Conservation (phyloP, 306 rosid genomes). For the Malus orientalis region DNA sequence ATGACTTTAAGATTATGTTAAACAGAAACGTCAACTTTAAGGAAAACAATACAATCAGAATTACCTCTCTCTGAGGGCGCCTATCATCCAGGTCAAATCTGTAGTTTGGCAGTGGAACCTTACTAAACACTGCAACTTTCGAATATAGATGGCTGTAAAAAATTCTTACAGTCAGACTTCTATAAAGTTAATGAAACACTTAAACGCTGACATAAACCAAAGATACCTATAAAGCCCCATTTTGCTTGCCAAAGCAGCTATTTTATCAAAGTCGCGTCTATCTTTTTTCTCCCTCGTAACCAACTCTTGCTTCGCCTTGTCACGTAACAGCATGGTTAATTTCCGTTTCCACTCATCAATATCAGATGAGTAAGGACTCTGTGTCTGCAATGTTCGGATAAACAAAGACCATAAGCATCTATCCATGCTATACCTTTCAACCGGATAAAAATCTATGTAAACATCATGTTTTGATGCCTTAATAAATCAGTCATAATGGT, state of each 20-base stretch:
- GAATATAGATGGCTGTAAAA: conserved; percentile 77
- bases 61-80: conserved; percentile 93
- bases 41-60: conserved; percentile 1
- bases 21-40: not conserved
- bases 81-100: conserved; percentile 89
- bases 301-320: conserved; percentile 64
- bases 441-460: not conserved
- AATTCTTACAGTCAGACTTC: conserved; percentile 18
- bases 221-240: conserved; percentile 79
- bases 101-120: conserved; percentile 87
- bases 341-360: conserved; percentile 56
- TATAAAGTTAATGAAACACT: not conserved
- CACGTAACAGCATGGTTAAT: conserved; percentile 44
- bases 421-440: not conserved
- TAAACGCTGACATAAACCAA: conserved; percentile 2
- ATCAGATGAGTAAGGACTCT: conserved; percentile 40
- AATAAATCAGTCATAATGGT: not conserved
- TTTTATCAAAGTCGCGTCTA: conserved; percentile 67
- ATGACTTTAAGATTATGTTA: not conserved
- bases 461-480: not conserved
- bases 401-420: not conserved
- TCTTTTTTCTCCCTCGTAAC: conserved; percentile 78
- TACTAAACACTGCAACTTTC: conserved; percentile 78
- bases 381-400: conserved; percentile 12
- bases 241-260: conserved; percentile 60